Conservation (phyloP, 2,329 filamentous ascomycete species). For the Nothopassalora personata region DNA sequence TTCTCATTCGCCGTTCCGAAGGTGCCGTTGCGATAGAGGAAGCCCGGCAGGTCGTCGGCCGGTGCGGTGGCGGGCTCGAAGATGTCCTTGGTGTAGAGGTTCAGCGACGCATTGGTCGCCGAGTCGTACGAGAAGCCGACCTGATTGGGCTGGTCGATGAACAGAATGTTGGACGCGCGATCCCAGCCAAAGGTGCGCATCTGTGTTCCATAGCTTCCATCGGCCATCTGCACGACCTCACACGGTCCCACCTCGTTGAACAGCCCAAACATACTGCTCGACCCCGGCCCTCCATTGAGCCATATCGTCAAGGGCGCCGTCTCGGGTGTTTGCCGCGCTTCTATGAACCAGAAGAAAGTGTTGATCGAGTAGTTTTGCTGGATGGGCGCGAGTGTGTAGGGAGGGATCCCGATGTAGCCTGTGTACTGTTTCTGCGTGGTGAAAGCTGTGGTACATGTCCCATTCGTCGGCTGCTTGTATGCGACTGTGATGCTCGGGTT, state of each 20-base stretch:
- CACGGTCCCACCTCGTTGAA: conserved; percentile 55
- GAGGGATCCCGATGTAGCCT: conserved; percentile 60
- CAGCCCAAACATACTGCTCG: conserved; percentile 59
- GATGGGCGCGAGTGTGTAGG: conserved; percentile 40
- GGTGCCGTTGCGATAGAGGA: conserved; percentile 56
- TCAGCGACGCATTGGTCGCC: conserved; percentile 55
- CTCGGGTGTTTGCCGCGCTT: conserved; percentile 46
- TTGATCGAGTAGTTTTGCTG: conserved; percentile 55
- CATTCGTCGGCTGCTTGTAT: conserved; percentile 58
- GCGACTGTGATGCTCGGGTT: conserved; percentile 60
- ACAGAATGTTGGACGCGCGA: conserved; percentile 53
- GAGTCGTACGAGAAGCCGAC: conserved; percentile 65
- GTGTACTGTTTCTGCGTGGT: conserved; percentile 62
- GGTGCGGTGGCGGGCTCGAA: conserved; percentile 36
- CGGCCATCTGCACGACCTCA: conserved; percentile 38
- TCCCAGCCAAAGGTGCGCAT: conserved; percentile 63
- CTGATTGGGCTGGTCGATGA: conserved; percentile 62
- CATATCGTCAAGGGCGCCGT: conserved; percentile 55
- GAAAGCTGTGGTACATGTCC: conserved; percentile 62
- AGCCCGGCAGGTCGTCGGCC: conserved; percentile 16
- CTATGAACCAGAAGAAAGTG: conserved; percentile 62
- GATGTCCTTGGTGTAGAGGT: conserved; percentile 41
- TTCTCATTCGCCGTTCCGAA: conserved; percentile 52
- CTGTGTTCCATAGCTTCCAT: conserved; percentile 37
- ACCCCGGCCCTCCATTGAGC: conserved; percentile 63